Evolutionary conservation across 495 filamentous ascomycete genomes (phyloP).

Genomic region (Friedmanniomyces endolithicus): DNA sequence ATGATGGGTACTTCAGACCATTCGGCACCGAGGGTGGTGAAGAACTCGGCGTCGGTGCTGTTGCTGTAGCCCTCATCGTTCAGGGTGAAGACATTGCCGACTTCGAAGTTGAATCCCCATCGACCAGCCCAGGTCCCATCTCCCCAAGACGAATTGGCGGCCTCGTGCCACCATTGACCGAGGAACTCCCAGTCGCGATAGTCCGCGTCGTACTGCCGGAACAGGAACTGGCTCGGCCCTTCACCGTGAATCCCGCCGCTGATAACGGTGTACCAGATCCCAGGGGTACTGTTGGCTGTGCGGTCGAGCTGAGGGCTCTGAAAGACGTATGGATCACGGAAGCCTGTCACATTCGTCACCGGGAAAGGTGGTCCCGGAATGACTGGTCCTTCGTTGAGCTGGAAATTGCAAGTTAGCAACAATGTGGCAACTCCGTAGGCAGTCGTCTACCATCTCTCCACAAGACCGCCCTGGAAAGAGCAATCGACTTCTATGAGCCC

Average conservation of each 20-base stretch:
- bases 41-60: neutral
- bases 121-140: slow-evolving; percentile 2
- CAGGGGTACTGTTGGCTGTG: neutral
- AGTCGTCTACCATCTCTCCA: too few relatives aligned
- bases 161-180: neutral
- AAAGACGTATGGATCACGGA: slow-evolving; percentile 4
- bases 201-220: neutral
- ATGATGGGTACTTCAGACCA: slow-evolving; percentile 1
- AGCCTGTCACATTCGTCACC: slow-evolving; percentile 1
- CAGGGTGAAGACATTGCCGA: slow-evolving; percentile 1
- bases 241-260: neutral
- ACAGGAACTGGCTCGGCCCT: neutral
- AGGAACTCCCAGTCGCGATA: slow-evolving; percentile 1
- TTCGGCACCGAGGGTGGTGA: neutral
- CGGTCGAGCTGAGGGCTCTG: slow-evolving; percentile 1
- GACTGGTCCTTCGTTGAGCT: neutral
- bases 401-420: neutral
- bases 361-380: neutral
- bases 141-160: neutral
- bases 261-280: neutral
- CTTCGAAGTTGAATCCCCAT: slow-evolving; percentile 2
- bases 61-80: neutral
- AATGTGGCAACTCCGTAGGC: too few relatives aligned
- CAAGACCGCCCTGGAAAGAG: too few relatives aligned
- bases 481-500: too few relatives aligned